A percentile compares a stretch with the other conserved stretches of the same genome.
phyloP scores from a whole-genome alignment of 2,329 filamentous ascomycete genomes.

The Bipolaris gigantea region DNA sequence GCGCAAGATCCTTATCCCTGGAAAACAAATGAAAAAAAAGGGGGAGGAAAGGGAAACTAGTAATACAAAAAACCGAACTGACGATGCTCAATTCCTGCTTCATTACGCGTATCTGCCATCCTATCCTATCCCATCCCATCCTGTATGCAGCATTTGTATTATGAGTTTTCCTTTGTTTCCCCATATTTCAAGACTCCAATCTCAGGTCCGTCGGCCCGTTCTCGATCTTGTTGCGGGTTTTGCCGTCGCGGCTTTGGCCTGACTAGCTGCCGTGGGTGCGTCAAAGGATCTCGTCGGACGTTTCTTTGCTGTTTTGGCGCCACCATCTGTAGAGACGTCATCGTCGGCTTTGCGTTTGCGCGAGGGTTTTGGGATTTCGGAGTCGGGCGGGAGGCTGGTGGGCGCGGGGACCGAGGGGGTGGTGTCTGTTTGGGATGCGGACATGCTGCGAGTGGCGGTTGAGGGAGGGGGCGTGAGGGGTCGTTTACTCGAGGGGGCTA shows the following conservation, averaged over 20 bases:
- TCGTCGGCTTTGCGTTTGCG: conserved; percentile 41
- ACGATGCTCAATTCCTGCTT: no score
- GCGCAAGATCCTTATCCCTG: no score
- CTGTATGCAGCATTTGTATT: no score
- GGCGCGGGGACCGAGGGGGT: conserved; percentile 8
- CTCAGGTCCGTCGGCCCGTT: neutral
- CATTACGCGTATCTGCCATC: no score
- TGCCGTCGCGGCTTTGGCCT: conserved; percentile 26
- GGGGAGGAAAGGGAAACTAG: neutral
- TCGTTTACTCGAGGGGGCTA: conserved; percentile 14
- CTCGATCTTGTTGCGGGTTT: conserved; percentile 17
- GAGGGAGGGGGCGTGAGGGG: conserved; percentile 29
- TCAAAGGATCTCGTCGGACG: conserved; percentile 37
- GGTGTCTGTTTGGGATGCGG: conserved; percentile 3
- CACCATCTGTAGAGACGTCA: conserved; percentile 12
- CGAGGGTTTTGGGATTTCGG: conserved; percentile 16
- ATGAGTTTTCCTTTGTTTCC: no score
- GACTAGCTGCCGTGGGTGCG: conserved; percentile 43
- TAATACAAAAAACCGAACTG: no score
- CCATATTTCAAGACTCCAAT: no score
- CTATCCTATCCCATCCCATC: no score
- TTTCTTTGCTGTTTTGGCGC: conserved; percentile 31
- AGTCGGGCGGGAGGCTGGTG: neutral
- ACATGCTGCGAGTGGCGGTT: conserved; percentile 21
- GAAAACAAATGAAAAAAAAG: neutral